Evolutionary conservation across 306 rosid genomes (phyloP).

Genomic region (Astragalus membranaceus): DNA sequence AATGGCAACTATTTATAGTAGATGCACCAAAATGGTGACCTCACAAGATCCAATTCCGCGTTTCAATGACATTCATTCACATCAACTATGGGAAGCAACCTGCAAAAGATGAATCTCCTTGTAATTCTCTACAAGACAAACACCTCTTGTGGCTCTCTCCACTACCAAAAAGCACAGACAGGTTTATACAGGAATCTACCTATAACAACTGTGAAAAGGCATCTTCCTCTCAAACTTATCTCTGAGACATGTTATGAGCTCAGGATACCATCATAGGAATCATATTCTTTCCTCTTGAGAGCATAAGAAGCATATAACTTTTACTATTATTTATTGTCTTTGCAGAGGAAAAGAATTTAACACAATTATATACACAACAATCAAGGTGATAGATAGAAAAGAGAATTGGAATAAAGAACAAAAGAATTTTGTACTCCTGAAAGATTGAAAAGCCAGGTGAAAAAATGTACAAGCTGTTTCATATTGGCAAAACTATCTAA

Average conservation of each 20-base stretch:
- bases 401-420: not conserved
- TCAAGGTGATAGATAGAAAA: not conserved
- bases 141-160: too few relatives aligned
- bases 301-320: conserved; percentile 17
- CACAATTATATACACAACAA: conserved; percentile 27
- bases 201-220: conserved; percentile 34
- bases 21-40: too few relatives aligned
- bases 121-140: too few relatives aligned
- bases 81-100: too few relatives aligned
- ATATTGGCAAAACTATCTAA: conserved; percentile 15
- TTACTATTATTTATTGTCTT: conserved; percentile 14
- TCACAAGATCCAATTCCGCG: too few relatives aligned
- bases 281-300: conserved; percentile 22
- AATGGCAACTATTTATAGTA: too few relatives aligned
- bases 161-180: not conserved
- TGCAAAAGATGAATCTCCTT: too few relatives aligned
- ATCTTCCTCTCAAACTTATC: conserved; percentile 22
- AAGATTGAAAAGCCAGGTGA: not conserved
- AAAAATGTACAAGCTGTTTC: not conserved
- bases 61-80: too few relatives aligned
- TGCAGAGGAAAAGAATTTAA: conserved; percentile 14
- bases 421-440: not conserved
- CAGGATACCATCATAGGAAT: not conserved
- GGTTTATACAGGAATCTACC: conserved; percentile 31
- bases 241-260: not conserved